Evolutionary conservation across 345 rosid genomes (phyloP), one percentile per base, ranked within the genome.

Genomic region (Eutrema yunnanense): DNA sequence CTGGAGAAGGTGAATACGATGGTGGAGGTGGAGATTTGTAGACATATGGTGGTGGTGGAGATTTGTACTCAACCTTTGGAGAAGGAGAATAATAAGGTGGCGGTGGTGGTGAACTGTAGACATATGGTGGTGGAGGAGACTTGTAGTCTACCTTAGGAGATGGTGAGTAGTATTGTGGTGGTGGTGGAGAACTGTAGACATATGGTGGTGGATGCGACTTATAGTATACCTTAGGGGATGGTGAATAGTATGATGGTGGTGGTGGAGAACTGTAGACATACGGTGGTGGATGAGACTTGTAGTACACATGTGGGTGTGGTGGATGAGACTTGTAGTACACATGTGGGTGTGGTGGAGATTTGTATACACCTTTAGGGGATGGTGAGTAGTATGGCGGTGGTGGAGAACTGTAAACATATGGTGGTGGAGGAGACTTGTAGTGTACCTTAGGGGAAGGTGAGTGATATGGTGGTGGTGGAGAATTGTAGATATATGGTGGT

Each of bases 11-110:
- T 0, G 73, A 55, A 13, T 43, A 4, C 40, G 29, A 14, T 53
- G 56, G 56, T 52, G 72, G 72, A 27, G 72, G 71, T 61, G 66
- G 66, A 2, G 70, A 65, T 2, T 16, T 67, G 61, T 68, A 68
- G 0, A 68, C 63, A 6, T 68, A 68, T 1, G 62, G 72, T 32
- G 63, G 72, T 32, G 63, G 72, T 11, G 72, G 72, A 9, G 72
- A 67, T 0, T 67, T 67, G 62, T 66, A 65, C 2, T 49, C 54
- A 0, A 22, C 32, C 6, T 49, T 49, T 8, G 54, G 54, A 4
- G 54, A 22, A 1, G 54, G 54, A 8, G 54, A 49, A 32, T 49
- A 49, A 13, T 52, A 52, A 5, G 57, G 57, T 10, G 57, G 57
- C 4, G 57, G 57, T 8, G 44, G 62, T 5, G 68, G 67, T 0